A percentile compares a stretch with the other conserved stretches of the same genome.
Evolutionary conservation across 2,329 filamentous ascomycete genomes (phyloP).

Genomic region (Pseudopyricularia javanii): DNA sequence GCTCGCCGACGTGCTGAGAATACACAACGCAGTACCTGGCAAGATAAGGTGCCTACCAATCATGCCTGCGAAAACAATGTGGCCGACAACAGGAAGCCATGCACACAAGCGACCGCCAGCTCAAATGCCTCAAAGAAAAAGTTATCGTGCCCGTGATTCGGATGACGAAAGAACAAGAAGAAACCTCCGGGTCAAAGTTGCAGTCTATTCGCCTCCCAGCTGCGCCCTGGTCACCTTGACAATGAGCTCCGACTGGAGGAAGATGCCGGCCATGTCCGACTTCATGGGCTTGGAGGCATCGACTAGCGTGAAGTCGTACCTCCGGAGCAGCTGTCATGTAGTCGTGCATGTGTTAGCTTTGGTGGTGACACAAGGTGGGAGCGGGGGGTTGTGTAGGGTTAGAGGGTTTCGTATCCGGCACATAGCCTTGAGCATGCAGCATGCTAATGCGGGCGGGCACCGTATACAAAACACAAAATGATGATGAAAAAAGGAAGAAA

Average conservation of each 20-base stretch:
- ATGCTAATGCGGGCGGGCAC: background rate
- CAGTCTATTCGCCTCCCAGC: background rate
- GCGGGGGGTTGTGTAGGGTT: background rate
- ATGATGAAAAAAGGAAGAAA: background rate
- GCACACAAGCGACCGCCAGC: too few species aligned
- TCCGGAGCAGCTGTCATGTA: slow-evolving; percentile 7
- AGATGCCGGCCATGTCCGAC: slow-evolving; percentile 14
- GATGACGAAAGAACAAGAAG: too few species aligned
- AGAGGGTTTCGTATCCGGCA: background rate
- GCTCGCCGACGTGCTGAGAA: too few species aligned
- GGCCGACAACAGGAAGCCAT: too few species aligned
- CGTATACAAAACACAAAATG: background rate
- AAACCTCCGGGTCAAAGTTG: too few species aligned
- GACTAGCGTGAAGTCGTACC: slow-evolving; percentile 13
- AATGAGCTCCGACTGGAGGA: slow-evolving; percentile 14
- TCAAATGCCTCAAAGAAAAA: too few species aligned
- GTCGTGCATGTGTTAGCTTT: background rate
- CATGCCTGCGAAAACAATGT: background rate
- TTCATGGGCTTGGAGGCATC: slow-evolving; percentile 12
- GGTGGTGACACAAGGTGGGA: background rate
- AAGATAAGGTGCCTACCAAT: background rate
- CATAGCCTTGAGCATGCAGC: background rate
- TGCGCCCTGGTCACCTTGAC: slow-evolving; percentile 13
- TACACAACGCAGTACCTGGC: too few species aligned
- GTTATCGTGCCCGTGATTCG: too few species aligned